These are phyloP conservation scores for Aspergillus costaricaensis DNA, from an alignment of 2,329 filamentous ascomycete genomes.

Conservation along the genomic window DNA sequence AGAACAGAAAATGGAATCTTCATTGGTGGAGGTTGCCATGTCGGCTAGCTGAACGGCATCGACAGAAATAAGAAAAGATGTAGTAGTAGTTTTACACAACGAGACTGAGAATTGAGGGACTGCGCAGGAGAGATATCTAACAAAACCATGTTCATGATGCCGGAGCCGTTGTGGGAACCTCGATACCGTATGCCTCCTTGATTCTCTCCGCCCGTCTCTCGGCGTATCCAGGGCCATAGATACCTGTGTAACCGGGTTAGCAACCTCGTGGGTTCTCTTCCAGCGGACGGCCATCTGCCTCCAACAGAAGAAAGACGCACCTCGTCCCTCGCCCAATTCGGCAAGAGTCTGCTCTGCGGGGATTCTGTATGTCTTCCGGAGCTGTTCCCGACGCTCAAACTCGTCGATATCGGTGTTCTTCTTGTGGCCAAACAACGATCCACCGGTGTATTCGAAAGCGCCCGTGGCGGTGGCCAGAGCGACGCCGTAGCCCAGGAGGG, in stretches of 20 bases:
- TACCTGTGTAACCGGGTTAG: slow-evolving; percentile 57
- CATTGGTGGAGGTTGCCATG: slow-evolving; percentile 22
- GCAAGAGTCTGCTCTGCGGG: slow-evolving; percentile 78
- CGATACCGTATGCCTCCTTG: slow-evolving; percentile 84
- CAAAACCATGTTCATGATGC: slow-evolving; percentile 39
- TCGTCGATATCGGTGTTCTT: slow-evolving; percentile 66
- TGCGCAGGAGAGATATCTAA: slow-evolving; percentile 23
- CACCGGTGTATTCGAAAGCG: slow-evolving; percentile 69
- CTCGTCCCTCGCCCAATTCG: slow-evolving; percentile 83
- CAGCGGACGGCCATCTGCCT: not conserved
- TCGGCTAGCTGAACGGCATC: slow-evolving; percentile 26
- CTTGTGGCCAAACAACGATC: slow-evolving; percentile 57
- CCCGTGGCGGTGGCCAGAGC: slow-evolving; percentile 60
- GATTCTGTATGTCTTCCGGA: slow-evolving; percentile 72
- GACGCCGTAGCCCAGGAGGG: slow-evolving; percentile 68
- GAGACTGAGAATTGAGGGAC: slow-evolving; percentile 24
- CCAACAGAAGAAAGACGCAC: slow-evolving; percentile 52
- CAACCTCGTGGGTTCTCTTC: not conserved
- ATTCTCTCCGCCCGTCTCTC: slow-evolving; percentile 79
- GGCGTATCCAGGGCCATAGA: slow-evolving; percentile 78
- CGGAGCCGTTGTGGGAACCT: slow-evolving; percentile 64
- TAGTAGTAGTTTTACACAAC: slow-evolving; percentile 36
- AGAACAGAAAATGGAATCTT: slow-evolving; percentile 17
- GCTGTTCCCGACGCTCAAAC: slow-evolving; percentile 71
- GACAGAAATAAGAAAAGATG: slow-evolving; percentile 16